Percentiles rank a stretch among this genome's conserved stretches.
These are phyloP conservation scores for Gloeostereum incarnatum DNA, from an alignment of 768 basidiomycete species.

Conservation along the genomic window DNA sequence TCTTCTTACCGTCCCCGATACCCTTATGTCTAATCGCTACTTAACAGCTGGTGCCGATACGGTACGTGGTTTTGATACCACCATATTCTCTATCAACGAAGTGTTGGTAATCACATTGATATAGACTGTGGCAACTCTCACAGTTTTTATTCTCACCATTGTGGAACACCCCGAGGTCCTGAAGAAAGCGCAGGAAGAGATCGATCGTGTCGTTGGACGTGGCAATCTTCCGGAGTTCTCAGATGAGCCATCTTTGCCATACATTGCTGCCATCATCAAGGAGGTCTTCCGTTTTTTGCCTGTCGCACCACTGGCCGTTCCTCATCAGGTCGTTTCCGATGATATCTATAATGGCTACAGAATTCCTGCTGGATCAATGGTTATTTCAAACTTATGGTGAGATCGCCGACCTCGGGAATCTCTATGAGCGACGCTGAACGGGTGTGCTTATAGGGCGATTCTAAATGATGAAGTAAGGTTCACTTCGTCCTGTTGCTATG, in stretches of 20 bases:
- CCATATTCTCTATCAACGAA: not conserved
- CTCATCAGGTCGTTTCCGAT: not conserved
- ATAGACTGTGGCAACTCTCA: slow-evolving; percentile 12
- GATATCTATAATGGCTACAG: slow-evolving; percentile 5
- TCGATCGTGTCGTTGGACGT: not conserved
- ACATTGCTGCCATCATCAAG: not conserved
- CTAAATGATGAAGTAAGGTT: slow-evolving; percentile 13
- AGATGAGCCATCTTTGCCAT: not conserved
- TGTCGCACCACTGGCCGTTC: slow-evolving; percentile 1
- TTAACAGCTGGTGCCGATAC: not conserved
- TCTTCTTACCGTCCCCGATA: not conserved
- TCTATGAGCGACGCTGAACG: not conserved
- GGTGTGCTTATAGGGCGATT: slow-evolving; percentile 13
- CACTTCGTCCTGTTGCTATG: not conserved
- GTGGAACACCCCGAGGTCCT: slow-evolving; percentile 18
- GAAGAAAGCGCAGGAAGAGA: slow-evolving; percentile 14
- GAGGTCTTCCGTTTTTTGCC: not conserved
- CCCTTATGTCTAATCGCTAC: not conserved
- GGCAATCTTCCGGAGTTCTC: not conserved
- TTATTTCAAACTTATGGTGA: slow-evolving; percentile 2
- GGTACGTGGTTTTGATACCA: not conserved
- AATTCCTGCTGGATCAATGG: slow-evolving; percentile 3
- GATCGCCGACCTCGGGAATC: no score
- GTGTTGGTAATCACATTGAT: not conserved
- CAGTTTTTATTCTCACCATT: slow-evolving; percentile 19